These are phyloP conservation scores for Candida maris DNA, from an alignment of 805 yeast species.

Conservation along the genomic window DNA sequence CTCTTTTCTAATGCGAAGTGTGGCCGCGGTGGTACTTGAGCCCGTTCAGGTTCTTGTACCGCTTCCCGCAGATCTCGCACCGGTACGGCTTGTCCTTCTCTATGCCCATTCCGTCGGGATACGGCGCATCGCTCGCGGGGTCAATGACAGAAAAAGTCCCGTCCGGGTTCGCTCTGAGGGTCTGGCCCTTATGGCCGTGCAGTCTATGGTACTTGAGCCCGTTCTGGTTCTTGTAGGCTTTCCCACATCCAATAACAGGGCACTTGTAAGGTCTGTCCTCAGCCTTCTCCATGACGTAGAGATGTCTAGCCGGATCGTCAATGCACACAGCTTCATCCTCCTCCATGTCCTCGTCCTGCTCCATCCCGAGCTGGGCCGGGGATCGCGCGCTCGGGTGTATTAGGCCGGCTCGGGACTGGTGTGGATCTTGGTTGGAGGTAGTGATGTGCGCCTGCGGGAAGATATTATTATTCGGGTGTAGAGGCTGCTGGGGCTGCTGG, in stretches of 20 bases:
- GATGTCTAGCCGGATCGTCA: constrained; percentile 94
- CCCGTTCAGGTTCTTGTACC: constrained; percentile 95
- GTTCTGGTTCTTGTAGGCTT: constrained; percentile 95
- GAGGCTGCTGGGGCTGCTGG: constrained; percentile 3
- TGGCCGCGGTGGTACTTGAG: constrained; percentile 96
- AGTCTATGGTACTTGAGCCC: constrained; percentile 93
- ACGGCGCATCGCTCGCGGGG: constrained; percentile 84
- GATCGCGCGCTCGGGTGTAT: constrained; percentile 13
- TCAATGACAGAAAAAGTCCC: constrained; percentile 91
- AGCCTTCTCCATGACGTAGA: constrained; percentile 87
- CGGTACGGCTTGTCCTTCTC: constrained; percentile 98
- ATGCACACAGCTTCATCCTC: constrained; percentile 56
- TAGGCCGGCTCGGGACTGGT: constrained; percentile 9
- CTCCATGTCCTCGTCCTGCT: constrained; percentile 28
- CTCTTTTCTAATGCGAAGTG: constrained; percentile 88
- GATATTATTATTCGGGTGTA: constrained; percentile 3
- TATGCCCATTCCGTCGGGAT: constrained; percentile 89
- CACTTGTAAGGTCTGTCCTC: constrained; percentile 95
- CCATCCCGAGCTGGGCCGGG: constrained; percentile 34
- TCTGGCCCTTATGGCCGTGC: constrained; percentile 97
- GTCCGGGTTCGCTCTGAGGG: constrained; percentile 82
- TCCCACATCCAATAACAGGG: constrained; percentile 97
- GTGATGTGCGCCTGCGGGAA: constrained; percentile 17
- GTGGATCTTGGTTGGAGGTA: constrained; percentile 17
- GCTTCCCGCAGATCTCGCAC: constrained; percentile 96